Evolutionary conservation across 495 filamentous ascomycete species (phyloP).

Genomic region (Evernia prunastri): DNA sequence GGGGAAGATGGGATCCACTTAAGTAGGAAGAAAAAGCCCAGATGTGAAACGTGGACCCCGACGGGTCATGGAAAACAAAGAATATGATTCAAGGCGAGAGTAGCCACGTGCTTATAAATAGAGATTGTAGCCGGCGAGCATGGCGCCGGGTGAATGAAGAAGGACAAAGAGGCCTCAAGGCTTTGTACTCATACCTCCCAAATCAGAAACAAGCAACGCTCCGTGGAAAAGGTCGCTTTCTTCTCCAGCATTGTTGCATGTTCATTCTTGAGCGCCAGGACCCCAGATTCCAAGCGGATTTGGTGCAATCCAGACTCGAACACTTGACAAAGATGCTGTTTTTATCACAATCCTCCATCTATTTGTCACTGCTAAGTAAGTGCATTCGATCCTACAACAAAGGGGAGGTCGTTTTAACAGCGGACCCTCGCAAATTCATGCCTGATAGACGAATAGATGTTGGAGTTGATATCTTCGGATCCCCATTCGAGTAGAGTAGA

Average conservation of each 20-base stretch:
- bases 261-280: neutral
- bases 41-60: neutral
- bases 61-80: neutral
- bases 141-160: neutral
- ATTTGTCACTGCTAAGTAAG: too few species aligned
- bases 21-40: neutral
- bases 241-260: neutral
- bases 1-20: neutral
- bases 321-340: neutral
- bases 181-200: neutral
- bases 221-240: neutral
- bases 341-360: too few species aligned
- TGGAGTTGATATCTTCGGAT: too few species aligned
- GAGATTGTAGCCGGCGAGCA: neutral
- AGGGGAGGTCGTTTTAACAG: too few species aligned
- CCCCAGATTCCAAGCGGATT: neutral
- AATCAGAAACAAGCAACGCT: neutral
- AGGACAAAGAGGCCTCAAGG: neutral
- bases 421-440: too few species aligned
- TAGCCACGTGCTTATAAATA: conserved; percentile 6
- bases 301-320: neutral
- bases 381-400: too few species aligned
- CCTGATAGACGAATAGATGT: too few species aligned
- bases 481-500: too few species aligned
- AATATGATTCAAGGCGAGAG: neutral